These are phyloP conservation scores for Castanospermum australe DNA, from an alignment of 306 rosid species.

Conservation along the genomic window DNA sequence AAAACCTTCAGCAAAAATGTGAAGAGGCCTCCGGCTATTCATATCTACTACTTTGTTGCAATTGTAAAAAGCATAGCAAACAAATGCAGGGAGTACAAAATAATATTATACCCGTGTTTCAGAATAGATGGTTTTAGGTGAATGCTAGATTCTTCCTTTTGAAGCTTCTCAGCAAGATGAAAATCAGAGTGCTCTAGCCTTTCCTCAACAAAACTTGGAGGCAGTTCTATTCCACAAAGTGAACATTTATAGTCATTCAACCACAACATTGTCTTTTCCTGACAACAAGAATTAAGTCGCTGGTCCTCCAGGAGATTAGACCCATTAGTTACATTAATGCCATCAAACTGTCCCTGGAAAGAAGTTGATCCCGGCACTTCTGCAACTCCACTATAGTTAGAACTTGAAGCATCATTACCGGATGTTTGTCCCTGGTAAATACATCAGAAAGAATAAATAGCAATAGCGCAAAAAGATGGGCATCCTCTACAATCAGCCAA, in stretches of 20 bases:
- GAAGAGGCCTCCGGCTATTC: not conserved
- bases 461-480: not conserved
- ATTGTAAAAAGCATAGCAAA: constrained; percentile 7
- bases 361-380: constrained; percentile 37
- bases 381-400: constrained; percentile 11
- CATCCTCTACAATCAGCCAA: not conserved
- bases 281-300: constrained; percentile 33
- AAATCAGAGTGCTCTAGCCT: constrained; percentile 89
- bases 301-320: constrained; percentile 28
- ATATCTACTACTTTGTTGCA: not conserved
- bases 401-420: constrained; percentile 30
- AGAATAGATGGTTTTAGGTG: constrained; percentile 25
- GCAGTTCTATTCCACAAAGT: constrained; percentile 82
- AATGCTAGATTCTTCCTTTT: constrained; percentile 67
- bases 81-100: not conserved
- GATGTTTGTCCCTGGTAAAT: constrained; percentile 32
- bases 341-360: constrained; percentile 26
- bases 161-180: constrained; percentile 92
- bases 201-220: constrained; percentile 72
- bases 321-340: constrained; percentile 24
- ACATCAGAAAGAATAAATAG: constrained; percentile 21
- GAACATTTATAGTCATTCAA: constrained; percentile 80
- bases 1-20: constrained; percentile 2
- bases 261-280: constrained; percentile 52
- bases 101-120: constrained; percentile 49